Evolutionary conservation across 2,329 filamentous ascomycete species (phyloP).

Genomic region (Neopestalotiopsis sp.): DNA sequence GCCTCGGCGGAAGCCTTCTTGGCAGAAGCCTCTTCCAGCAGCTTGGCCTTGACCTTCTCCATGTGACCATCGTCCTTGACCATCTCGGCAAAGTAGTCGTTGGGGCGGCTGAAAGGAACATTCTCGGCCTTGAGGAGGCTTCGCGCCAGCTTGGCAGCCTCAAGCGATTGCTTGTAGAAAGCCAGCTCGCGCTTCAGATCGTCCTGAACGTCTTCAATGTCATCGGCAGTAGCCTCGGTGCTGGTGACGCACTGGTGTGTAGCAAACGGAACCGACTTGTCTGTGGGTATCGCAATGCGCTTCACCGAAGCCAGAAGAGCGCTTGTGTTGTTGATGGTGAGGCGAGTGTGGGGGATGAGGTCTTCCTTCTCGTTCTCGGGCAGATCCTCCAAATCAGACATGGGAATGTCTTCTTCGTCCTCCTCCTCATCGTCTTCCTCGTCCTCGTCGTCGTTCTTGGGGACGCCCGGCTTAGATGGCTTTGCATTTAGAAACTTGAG

Average conservation of each 20-base stretch:
- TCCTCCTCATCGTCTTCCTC: slow-evolving; percentile 71
- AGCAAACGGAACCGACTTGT: slow-evolving; percentile 75
- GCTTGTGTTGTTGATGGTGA: slow-evolving; percentile 96
- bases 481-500: slow-evolving; percentile 47
- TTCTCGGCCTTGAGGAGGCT: slow-evolving; percentile 80
- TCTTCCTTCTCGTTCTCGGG: slow-evolving; percentile 84
- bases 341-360: slow-evolving; percentile 85
- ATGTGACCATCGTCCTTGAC: slow-evolving; percentile 98
- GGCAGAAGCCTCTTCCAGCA: slow-evolving; percentile 87
- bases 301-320: slow-evolving; percentile 82
- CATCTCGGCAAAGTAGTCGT: slow-evolving; percentile 99
- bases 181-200: slow-evolving; percentile 91
- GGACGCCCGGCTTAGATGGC: slow-evolving; percentile 46
- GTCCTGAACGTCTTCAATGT: slow-evolving; percentile 85
- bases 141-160: slow-evolving; percentile 77
- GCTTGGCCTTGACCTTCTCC: slow-evolving; percentile 92
- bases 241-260: slow-evolving; percentile 81
- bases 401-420: slow-evolving; percentile 85
- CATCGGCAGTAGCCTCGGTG: slow-evolving; percentile 63
- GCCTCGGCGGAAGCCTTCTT: slow-evolving; percentile 95
- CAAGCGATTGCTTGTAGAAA: slow-evolving; percentile 89
- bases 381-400: slow-evolving; percentile 83
- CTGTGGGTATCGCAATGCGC: slow-evolving; percentile 75
- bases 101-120: slow-evolving; percentile 84
- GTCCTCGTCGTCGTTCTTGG: slow-evolving; percentile 55